These are phyloP conservation scores for Trichophyton benhamiae DNA, from an alignment of 2,329 filamentous ascomycete species.

Conservation along the genomic window DNA sequence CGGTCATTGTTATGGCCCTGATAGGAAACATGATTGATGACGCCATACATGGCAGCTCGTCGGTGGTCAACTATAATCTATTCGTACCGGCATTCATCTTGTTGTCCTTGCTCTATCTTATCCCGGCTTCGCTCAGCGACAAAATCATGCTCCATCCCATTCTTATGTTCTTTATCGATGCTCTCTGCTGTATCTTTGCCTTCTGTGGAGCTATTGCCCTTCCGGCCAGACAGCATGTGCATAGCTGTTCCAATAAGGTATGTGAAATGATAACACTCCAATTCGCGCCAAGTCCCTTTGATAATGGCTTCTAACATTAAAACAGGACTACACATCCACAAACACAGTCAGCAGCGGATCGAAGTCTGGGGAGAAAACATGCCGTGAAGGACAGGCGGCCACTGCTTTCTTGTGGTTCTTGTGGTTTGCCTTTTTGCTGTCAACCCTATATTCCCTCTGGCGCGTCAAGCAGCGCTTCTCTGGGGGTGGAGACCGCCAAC, in stretches of 20 bases:
- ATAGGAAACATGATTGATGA: slow-evolving; percentile 51
- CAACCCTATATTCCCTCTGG: slow-evolving; percentile 30
- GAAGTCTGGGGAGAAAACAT: slow-evolving; percentile 28
- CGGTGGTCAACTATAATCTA: slow-evolving; percentile 45
- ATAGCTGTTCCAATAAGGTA: slow-evolving; percentile 38
- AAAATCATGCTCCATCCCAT: slow-evolving; percentile 32
- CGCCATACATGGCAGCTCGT: slow-evolving; percentile 37
- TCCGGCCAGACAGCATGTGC: slow-evolving; percentile 34
- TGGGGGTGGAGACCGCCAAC: slow-evolving; percentile 10
- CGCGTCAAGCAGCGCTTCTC: slow-evolving; percentile 19
- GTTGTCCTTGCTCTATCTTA: slow-evolving; percentile 37
- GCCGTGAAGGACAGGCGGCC: slow-evolving; percentile 40
- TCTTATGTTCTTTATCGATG: slow-evolving; percentile 34
- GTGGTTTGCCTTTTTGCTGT: slow-evolving; percentile 34
- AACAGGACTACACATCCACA: slow-evolving; percentile 18
- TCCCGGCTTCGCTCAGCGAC: slow-evolving; percentile 32
- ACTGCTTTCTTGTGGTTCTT: slow-evolving; percentile 42
- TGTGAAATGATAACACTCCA: slow-evolving; percentile 12
- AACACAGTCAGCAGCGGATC: slow-evolving; percentile 38
- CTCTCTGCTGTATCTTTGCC: slow-evolving; percentile 38
- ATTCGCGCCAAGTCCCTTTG: background rate
- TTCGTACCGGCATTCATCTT: slow-evolving; percentile 38
- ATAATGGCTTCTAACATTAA: background rate
- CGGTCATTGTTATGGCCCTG: slow-evolving; percentile 48
- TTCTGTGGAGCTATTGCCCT: slow-evolving; percentile 38